Evolutionary conservation across 2,329 filamentous ascomycete genomes (phyloP), one percentile per base, ranked within the genome.

Genomic region (Ceratocystiopsis brevicomis): DNA sequence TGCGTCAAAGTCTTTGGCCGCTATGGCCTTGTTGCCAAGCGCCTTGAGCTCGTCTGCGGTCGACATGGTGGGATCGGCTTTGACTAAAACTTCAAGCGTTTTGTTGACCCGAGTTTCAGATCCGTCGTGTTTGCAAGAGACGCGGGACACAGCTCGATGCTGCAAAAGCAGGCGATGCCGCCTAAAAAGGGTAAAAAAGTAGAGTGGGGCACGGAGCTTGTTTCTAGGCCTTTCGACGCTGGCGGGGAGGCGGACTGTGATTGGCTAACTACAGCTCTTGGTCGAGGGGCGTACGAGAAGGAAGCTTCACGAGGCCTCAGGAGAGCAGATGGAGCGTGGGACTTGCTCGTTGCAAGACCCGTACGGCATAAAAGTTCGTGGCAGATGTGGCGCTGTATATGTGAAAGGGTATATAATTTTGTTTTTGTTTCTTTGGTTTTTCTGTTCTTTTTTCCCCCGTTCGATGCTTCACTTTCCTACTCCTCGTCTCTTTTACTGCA

Each of bases 11-110:
- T 96, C 86, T 73, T 96, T 96, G 49, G 84, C 86, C 52, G 85
- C 81, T 63, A 98, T 98, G 64, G 92, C 87, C 71, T 93, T 93
- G 72, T 98, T 98, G 69, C 88, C 90, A 60, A 90, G 81, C 57
- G 87, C 85, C 71, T 98, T 98, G 56, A 98, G 76, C 74, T 88
- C 73, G 61, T 79, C 76, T 53, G 73, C 74, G 48, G 70, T 71
- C 54, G 71, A 62, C 72, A 76, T 76, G 32, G 16, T 19, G 33
- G 17, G 18, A 2, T 16, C 11, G 36, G 15, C 17, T 14, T 38
- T 30, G 2, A 6, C 5, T 2, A 30, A 30, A 30, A 30, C 6
- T 9, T 9, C 6, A 18, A n/a, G 34, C 34, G 6, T 3, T 36
- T 36, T 15, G 34, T 36, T 36, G 14, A 36, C 6, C n/a, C 3